These are phyloP conservation scores for Pseudohyphozyma bogoriensis DNA, from an alignment of 768 basidiomycete genomes.

Conservation along the genomic window DNA sequence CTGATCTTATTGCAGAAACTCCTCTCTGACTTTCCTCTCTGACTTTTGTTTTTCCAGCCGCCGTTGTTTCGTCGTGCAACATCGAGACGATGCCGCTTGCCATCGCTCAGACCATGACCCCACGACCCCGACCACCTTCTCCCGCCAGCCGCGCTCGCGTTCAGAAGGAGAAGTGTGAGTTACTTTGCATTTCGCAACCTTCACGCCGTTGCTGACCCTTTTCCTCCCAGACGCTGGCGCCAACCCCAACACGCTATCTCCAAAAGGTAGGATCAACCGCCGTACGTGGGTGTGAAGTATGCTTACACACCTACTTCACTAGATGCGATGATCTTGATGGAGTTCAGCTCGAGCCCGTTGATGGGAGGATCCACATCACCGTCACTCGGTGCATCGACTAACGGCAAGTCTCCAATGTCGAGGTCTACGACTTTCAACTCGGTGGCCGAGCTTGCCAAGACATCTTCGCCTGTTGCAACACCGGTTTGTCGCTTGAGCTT, in stretches of 20 bases:
- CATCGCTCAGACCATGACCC: constrained; percentile 93
- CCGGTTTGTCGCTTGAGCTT: not conserved
- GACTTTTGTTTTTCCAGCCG: constrained; percentile 45
- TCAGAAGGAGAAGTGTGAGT: constrained; percentile 57
- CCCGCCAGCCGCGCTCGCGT: constrained; percentile 86
- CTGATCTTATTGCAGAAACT: no score
- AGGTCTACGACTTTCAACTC: not conserved
- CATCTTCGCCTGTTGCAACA: not conserved
- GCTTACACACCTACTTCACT: no score
- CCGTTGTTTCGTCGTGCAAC: constrained; percentile 91
- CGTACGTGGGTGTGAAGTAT: no score
- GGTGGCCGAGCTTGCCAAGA: not conserved
- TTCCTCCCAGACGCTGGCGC: constrained; percentile 43
- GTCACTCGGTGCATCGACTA: not conserved
- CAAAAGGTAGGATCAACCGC: no score
- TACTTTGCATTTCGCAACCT: constrained; percentile 54
- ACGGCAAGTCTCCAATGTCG: not conserved
- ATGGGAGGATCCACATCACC: not conserved
- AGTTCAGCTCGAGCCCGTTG: constrained; percentile 31
- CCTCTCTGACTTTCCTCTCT: not conserved
- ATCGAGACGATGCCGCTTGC: constrained; percentile 90
- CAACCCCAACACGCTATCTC: constrained; percentile 36
- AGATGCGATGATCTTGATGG: constrained; percentile 37
- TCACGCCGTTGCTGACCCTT: constrained; percentile 62
- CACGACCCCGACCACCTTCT: constrained; percentile 86